A percentile compares a stretch with the other conserved stretches of the same genome.
phyloP scores from a whole-genome alignment of 352 stramenopile species.

The Globisporangium solare region DNA sequence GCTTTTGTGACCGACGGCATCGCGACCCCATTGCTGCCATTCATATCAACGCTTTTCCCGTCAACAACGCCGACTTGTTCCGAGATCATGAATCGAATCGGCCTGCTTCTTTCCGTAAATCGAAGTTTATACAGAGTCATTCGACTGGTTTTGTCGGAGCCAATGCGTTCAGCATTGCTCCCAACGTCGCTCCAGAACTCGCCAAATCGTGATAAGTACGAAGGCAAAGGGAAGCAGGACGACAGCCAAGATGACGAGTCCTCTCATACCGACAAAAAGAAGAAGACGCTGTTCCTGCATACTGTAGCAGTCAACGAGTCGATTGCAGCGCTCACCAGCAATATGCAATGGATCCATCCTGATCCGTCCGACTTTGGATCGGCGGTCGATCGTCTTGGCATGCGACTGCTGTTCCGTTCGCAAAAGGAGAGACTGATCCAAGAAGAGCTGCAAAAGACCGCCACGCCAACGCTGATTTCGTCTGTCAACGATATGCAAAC shows the following conservation, averaged over 20 bases:
- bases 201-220: not conserved
- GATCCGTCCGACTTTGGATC: constrained; percentile 20
- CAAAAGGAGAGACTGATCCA: constrained; percentile 37
- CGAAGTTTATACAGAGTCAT: constrained; percentile 31
- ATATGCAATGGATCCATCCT: constrained; percentile 16
- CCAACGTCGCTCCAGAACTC: not conserved
- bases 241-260: not conserved
- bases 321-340: constrained; percentile 24
- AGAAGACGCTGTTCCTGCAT: not conserved
- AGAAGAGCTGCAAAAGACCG: constrained; percentile 23
- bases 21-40: not conserved
- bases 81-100: constrained; percentile 24
- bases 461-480: constrained; percentile 5
- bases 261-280: not conserved
- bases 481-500: not conserved
- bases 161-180: not conserved
- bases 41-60: not conserved
- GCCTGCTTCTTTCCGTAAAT: constrained; percentile 41
- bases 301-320: not conserved
- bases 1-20: constrained; percentile 22
- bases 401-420: constrained; percentile 25
- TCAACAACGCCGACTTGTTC: not conserved
- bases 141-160: constrained; percentile 29
- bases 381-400: constrained; percentile 10
- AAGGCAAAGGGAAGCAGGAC: not conserved